A percentile compares a stretch with the other conserved stretches of the same genome.
Evolutionary conservation across 73 alveolate species (phyloP).

Genomic region (Effrenium voratum): DNA sequence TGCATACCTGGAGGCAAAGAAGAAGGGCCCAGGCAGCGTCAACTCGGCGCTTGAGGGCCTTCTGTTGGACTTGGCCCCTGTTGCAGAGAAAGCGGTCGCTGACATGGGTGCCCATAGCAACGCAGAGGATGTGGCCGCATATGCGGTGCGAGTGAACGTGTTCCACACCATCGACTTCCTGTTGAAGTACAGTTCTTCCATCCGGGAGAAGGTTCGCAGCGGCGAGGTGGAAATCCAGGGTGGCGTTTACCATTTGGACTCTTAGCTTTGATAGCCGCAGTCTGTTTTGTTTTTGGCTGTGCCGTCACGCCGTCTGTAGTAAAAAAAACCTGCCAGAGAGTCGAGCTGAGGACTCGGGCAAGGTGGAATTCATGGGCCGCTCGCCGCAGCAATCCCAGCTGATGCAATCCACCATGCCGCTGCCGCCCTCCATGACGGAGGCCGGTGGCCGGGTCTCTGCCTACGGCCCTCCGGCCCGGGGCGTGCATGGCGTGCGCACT

Average conservation of each 20-base stretch:
- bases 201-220: constrained; percentile 41
- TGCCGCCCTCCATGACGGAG: constrained; percentile 25
- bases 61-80: constrained; percentile 46
- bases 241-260: constrained; percentile 47
- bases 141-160: constrained; percentile 44
- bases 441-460: too few relatives aligned
- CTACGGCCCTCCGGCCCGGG: too few relatives aligned
- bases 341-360: too few relatives aligned
- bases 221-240: constrained; percentile 72
- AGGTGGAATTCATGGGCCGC: constrained; percentile 24
- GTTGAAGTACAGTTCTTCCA: constrained; percentile 27
- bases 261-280: too few relatives aligned
- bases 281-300: too few relatives aligned
- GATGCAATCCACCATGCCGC: neutral
- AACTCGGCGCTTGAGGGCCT: constrained; percentile 60
- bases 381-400: neutral
- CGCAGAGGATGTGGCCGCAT: constrained; percentile 8
- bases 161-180: constrained; percentile 64
- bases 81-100: constrained; percentile 13
- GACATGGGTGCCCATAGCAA: neutral
- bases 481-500: constrained; percentile 7
- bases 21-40: neutral
- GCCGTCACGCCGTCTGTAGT: too few relatives aligned
- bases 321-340: too few relatives aligned
- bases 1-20: neutral